These are phyloP conservation scores for Eustoma russellianum DNA, from an alignment of 257 asterid genomes.

Conservation along the genomic window DNA sequence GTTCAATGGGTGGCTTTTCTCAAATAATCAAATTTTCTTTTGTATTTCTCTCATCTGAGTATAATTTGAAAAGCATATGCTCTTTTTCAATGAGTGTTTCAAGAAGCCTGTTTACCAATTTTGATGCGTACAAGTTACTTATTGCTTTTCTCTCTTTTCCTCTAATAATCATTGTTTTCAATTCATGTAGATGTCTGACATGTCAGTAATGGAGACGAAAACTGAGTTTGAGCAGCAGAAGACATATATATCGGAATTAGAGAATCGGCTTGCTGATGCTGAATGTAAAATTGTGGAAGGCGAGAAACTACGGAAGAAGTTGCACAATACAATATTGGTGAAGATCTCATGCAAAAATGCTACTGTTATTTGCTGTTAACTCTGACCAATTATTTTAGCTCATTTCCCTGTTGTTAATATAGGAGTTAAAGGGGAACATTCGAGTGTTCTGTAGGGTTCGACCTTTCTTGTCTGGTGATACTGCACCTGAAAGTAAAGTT, in stretches of 20 bases:
- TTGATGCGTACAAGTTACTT: too few species aligned
- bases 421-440: slow-evolving; percentile 95
- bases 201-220: slow-evolving; percentile 56
- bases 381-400: background rate
- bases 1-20: background rate
- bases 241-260: slow-evolving; percentile 37
- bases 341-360: slow-evolving; percentile 1
- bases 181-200: slow-evolving; percentile 48
- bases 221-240: slow-evolving; percentile 64
- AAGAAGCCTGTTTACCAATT: too few species aligned
- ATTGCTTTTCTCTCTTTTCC: too few species aligned
- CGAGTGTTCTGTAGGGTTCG: slow-evolving; percentile 95
- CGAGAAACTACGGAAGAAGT: slow-evolving; percentile 74
- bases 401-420: slow-evolving; percentile 11
- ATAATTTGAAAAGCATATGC: too few species aligned
- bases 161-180: too few species aligned
- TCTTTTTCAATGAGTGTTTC: too few species aligned
- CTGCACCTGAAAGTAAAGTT: slow-evolving; percentile 46
- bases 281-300: slow-evolving; percentile 76
- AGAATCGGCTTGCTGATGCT: slow-evolving; percentile 65
- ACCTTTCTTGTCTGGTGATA: slow-evolving; percentile 73
- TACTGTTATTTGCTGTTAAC: background rate
- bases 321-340: slow-evolving; percentile 94
- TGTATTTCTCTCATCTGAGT: too few species aligned
- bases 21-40: background rate